These are phyloP conservation scores for Pichia sporocuriosa DNA, from an alignment of 805 yeast species.

Conservation along the genomic window DNA sequence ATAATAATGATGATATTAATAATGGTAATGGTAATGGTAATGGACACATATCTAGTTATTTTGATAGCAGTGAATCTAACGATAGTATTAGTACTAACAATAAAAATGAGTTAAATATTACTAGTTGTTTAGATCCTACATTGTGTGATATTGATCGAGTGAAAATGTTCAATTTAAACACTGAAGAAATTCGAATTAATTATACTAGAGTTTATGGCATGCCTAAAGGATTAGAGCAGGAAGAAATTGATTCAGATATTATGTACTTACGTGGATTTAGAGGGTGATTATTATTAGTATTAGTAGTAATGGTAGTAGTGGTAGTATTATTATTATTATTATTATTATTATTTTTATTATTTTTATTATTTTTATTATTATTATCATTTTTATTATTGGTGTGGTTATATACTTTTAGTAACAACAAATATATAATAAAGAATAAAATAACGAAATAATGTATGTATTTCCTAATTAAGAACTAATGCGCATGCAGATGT, in stretches of 20 bases:
- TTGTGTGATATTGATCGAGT: slow-evolving; percentile 12
- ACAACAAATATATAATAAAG: no score
- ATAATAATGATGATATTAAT: background rate
- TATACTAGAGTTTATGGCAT: slow-evolving; percentile 14
- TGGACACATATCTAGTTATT: background rate
- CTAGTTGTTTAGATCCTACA: slow-evolving; percentile 11
- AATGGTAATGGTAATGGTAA: background rate
- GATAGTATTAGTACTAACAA: background rate
- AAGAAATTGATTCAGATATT: slow-evolving; percentile 13
- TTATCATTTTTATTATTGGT: no score
- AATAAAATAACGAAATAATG: no score
- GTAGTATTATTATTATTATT: background rate
- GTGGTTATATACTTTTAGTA: no score
- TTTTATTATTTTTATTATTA: background rate
- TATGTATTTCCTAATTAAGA: no score
- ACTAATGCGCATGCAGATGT: no score
- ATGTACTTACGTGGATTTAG: background rate
- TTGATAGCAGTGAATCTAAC: background rate
- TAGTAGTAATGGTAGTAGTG: background rate
- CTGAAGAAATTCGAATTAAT: slow-evolving; percentile 7
- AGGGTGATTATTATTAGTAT: background rate
- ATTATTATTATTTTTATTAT: background rate
- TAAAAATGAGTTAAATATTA: slow-evolving; percentile 10
- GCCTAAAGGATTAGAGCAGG: slow-evolving; percentile 13
- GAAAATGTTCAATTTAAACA: slow-evolving; percentile 10